Evolutionary conservation across 495 filamentous ascomycete species (phyloP), one percentile per base, ranked within the genome.

Genomic region (Lindgomyces ingoldianus): DNA sequence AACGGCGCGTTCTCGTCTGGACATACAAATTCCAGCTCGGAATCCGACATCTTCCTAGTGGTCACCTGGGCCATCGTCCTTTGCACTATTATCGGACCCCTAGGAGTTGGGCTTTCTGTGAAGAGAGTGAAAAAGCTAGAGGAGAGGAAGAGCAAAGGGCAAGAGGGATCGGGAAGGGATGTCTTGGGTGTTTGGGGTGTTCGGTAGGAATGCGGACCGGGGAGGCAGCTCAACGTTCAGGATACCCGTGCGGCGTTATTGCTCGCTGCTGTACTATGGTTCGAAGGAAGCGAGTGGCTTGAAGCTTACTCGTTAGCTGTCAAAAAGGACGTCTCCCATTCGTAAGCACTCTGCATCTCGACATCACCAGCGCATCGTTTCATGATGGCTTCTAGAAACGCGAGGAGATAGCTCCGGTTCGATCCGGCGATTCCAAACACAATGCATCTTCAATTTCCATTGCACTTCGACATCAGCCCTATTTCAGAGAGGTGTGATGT

Each of bases 21-120:
- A n/a, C 39, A 24, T 42, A 52, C 12, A 22, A 56, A 14, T 9
- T 1, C 27, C 25, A 58, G 54, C 21, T 56, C 26, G 18, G 56
- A 64, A 3, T 57, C 60, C 0, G 79, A 84, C 16, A 74, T 83
- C 3, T 93, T 89, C 67, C 74, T 92, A 2, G 76, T 91, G 8
- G 81, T 87, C 0, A 81, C 86, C 0, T 93, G 89, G 89, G 90
- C 88, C 1, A 87, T 91, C 10, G 79, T 89, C 0, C 64, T 93
- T 1, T 91, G 89, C 62, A 93, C 90, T 0, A 75, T 91, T 24
- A 59, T 88, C n/a, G 89, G 89, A 0, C 89, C 90, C 0, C 70
- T 91, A 1, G 77, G 77, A 4, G 87, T 91, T 1, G 90, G 90
- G 0, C 52, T 85, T 9, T 72, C 89, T 0, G 81, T 90, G 0